Base-by-base conservation (phyloP, 83 land plant genomes). In the Picea mariana region DNA sequence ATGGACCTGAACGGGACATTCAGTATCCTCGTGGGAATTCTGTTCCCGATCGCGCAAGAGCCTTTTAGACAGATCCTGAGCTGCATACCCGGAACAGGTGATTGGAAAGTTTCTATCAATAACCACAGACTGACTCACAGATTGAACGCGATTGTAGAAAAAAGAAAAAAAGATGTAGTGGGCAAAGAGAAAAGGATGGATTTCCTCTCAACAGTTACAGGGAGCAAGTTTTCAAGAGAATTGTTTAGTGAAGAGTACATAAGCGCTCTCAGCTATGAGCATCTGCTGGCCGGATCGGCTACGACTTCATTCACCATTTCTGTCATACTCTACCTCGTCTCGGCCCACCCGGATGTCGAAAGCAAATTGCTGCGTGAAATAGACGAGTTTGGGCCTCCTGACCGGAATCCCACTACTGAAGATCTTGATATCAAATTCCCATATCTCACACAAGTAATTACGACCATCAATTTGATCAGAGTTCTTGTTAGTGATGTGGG, bases 231-330 rank as follows among this genome's bases (percentile, higher is more conserved):
- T 2, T 49, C 84, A 2, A 83, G 77, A 81, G 79, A 89, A 60
- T 31, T 88, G n/a, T 88, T 93, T 80, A 84, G 89, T 1, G 42
- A 86, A 1, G 93, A 93, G 52, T 88, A 88, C 67, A 55, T 95
- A 21, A 92, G 84, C 42, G 89, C 90, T 26, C 89, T 95, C 23
- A 86, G 92, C 52, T 92, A 92, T 62, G 95, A 95, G 77, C 93
- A 93, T 62, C 84, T 94, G 1, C 81, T 94, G 17, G 95, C 92
- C 18, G 95, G 97, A 0, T 87, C 97, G 3, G 86, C 91, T 18
- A 89, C 97, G 0, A 92, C 93, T 6, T 59, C 95, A 2, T 90
- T 89, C 81, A 92, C 95, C 0, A 60, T 92, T 38, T 83, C 88
- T 0, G 68, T 86, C 6, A 63, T 85, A 18, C 27, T 93, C 8